Base-by-base conservation (phyloP, 169 alveolate genomes). In the Plasmodium falciparum region DNA sequence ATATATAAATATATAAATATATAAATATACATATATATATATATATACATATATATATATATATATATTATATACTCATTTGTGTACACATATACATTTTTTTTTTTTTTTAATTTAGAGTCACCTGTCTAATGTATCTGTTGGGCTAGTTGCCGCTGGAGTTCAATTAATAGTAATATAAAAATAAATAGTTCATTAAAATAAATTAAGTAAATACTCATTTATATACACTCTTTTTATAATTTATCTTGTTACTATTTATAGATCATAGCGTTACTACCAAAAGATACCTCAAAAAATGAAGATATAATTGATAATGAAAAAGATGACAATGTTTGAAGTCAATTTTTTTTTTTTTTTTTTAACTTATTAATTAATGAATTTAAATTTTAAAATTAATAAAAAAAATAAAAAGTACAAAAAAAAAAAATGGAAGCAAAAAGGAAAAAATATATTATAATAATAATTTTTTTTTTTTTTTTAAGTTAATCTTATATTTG, bases 101-200 rank as follows among this genome's bases (percentile, higher is more conserved):
- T 70, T 17, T 56, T 56, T 15, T 54, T 70, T 17, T 29, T 66
- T 20, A 12, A 43, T 17, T 56, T 63, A 83, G 91, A 69, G 85
- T 54, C 83, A 83, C 17, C 43, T 83, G 49, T 83, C 91, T 2
- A 83, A 83, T 69, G 83, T 83, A 13, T 83, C 91, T 17, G 71
- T 69, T n/a, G 83, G 85, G 6, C 59, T 83, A 43, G 74, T 73
- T 8, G 83, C 70, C 20, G 91, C 91, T 11, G 91, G 91, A 59
- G 45, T 83, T 83, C 91, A 83, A 49, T 39, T 83, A n/a, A 83
- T 83, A 43, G 91, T 83, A 83, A 83, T 56, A 61, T 45, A 70
- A 74, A 7, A 17, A 29, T 8, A 73, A 8, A 15, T 13, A 56
- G 9, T 56, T 56, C 0, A 15, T 3, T 11, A 56, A 56, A 11